Evolutionary conservation across 1,139 yeast genomes (phyloP), one percentile per base, ranked within the genome.

Genomic region (Zygosaccharomyces sapae): DNA sequence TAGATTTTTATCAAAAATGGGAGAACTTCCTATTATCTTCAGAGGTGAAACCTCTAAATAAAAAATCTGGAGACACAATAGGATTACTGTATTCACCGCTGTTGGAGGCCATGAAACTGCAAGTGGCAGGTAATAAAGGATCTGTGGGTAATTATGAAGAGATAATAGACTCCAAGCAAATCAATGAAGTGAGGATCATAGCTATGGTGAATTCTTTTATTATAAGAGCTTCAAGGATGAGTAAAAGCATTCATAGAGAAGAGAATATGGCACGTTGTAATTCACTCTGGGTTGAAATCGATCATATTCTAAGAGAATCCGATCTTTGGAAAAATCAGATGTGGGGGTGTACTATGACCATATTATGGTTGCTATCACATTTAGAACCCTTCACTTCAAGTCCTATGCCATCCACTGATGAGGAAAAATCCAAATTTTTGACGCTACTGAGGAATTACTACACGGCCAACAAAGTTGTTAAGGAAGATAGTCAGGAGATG

Each of bases 311-410:
- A 18, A 37, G 43, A n/a, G 44, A 42, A 6, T 47, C 59, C 3
- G 53, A 53, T 19, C 44, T 61, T 12, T 41, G 38, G 3, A 34
- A 51, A 6, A 62, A 59, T 41, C 40, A 51, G 12, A 50, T 56
- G 20, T 63, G 65, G 65, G 59, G 55, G 18, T 57, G 65, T 43
- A 60, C 65, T 0, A 42, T 57, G n/a, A 47, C 55, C 3, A 43
- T 62, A n/a, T 16, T 61, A 2, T 62, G 66, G 64, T 46, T 62
- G 6, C 54, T 58, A 33, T 41, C 62, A 3, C 66, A 59, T 47
- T 56, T 60, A 33, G 64, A 63, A 31, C 64, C 67, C 1, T 64
- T 64, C 39, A 60, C 63, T 2, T 46, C 50, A 30, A 52, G 51
- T 33, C 61, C 66, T n/a, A 45, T 63, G 36, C 63, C 66, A 8